Evolutionary conservation across 2,329 filamentous ascomycete genomes (phyloP).

Genomic region (Phaeosphaeriaceae sp.): DNA sequence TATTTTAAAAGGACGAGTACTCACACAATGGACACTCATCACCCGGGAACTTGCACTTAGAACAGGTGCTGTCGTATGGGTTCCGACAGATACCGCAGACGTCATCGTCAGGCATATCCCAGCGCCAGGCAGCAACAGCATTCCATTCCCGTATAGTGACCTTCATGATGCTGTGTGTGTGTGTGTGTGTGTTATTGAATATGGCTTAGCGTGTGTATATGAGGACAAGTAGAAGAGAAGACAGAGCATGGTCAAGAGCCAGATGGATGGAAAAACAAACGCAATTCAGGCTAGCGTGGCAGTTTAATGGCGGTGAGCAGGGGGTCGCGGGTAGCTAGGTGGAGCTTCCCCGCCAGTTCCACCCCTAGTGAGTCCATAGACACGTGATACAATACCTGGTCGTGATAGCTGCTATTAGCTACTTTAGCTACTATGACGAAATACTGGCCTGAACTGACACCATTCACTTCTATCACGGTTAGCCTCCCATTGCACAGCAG

Average conservation of each 20-base stretch:
- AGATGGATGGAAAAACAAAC: constrained; percentile 28
- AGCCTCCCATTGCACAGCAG: too few relatives aligned
- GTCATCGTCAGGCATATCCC: constrained; percentile 97
- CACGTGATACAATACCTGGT: too few relatives aligned
- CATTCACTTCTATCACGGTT: too few relatives aligned
- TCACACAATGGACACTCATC: constrained; percentile 90
- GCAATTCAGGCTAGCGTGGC: constrained; percentile 14
- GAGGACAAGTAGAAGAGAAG: too few relatives aligned
- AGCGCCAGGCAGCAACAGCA: constrained; percentile 93
- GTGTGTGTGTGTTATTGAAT: constrained; percentile 5
- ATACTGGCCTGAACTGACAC: constrained; percentile 10
- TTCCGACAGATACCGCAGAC: constrained; percentile 98
- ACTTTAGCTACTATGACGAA: constrained; percentile 32
- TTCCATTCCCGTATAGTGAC: constrained; percentile 94
- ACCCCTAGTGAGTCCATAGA: too few relatives aligned
- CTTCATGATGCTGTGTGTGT: constrained; percentile 75
- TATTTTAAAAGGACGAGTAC: constrained; percentile 49
- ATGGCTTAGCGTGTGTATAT: too few relatives aligned
- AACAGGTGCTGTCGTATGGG: constrained; percentile 96
- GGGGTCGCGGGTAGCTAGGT: too few relatives aligned
- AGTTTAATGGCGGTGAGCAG: constrained; percentile 22
- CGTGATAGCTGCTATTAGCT: too few relatives aligned
- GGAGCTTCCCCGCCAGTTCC: too few relatives aligned
- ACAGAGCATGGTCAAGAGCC: too few relatives aligned
- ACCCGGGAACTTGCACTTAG: constrained; percentile 96